Evolutionary conservation across 371 early-diverging fungal species (phyloP).

Genomic region (Lichtheimia hyalospora): DNA sequence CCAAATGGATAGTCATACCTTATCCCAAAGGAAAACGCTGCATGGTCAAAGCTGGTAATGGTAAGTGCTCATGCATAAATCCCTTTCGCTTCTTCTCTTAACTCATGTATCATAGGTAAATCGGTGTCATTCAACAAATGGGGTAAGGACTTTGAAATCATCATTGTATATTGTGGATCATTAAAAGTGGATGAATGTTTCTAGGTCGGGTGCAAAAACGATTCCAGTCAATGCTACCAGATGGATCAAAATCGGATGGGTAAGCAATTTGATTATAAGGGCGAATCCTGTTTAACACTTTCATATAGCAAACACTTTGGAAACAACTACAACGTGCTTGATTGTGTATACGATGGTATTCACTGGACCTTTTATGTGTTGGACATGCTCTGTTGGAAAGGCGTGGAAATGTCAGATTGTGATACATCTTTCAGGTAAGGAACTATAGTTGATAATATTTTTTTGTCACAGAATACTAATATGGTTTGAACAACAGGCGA

Average conservation of each 20-base stretch:
- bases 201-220: conserved; percentile 35
- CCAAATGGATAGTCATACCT: conserved; percentile 52
- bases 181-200: background rate
- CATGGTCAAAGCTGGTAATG: conserved; percentile 54
- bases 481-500: conserved; percentile 24
- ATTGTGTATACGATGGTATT: conserved; percentile 59
- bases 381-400: conserved; percentile 69
- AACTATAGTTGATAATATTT: no score
- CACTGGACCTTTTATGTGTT: conserved; percentile 61
- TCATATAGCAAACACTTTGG: background rate
- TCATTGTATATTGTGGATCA: background rate
- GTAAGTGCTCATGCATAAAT: conserved; percentile 19
- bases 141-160: conserved; percentile 18
- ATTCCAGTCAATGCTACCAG: conserved; percentile 60
- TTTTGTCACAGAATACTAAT: background rate
- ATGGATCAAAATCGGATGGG: conserved; percentile 42
- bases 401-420: conserved; percentile 62
- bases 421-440: conserved; percentile 59
- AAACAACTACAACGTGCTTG: conserved; percentile 56
- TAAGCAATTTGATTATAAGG: background rate
- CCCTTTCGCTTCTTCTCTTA: background rate
- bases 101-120: conserved; percentile 16
- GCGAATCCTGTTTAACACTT: no score
- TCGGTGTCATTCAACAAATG: conserved; percentile 36
- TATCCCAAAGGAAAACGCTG: conserved; percentile 67